Base-by-base conservation (phyloP, 345 rosid genomes). In the Erodium maritimum region DNA sequence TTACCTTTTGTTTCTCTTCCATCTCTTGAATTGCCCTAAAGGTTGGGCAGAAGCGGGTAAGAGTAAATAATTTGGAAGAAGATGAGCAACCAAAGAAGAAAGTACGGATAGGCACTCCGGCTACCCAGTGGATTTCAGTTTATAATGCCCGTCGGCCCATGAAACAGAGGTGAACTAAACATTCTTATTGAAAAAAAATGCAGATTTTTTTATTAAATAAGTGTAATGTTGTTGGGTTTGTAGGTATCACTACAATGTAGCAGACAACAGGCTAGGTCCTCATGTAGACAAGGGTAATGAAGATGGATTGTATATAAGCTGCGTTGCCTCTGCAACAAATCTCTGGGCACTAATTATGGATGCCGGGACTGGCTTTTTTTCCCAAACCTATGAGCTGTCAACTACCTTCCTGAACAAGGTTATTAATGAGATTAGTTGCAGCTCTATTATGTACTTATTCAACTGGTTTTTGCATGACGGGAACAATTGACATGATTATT, bases 271-370 rank as follows among this genome's bases (percentile, higher is more conserved):
- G 75, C 78, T 93, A 66, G 62, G 50, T 52, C 93, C 86, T 65
- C 99, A 86, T 67, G 83, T 89, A 24, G 94, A 88, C 57, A 91
- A 88, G 76, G 98, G 98, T 52, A 90, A 82, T 52, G 96, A 86
- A 74, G 98, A 91, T 66, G 96, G 95, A 24, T 71, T 91, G 64
- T 86, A 46, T 66, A 84, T 88, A 48, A 91, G 96, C 74, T 84
- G 93, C 71, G 87, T 88, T 66, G 95, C 96, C 56, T 88, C 98
- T 61, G 70, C 95, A 46, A 50, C 84, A 63, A 88, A 86, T 82
- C 84, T 91, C 50, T 91, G 98, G 98, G 98, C 98, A 46, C 56
- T 91, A 48, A 86, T 91, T 69, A 91, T 91, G 98, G 96, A 91
- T 75, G 98, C 96, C 16, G 96, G 98, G 68, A 91, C 98, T 1